Base-by-base conservation (phyloP, 257 asterid genomes). In the Scutellaria minor region DNA sequence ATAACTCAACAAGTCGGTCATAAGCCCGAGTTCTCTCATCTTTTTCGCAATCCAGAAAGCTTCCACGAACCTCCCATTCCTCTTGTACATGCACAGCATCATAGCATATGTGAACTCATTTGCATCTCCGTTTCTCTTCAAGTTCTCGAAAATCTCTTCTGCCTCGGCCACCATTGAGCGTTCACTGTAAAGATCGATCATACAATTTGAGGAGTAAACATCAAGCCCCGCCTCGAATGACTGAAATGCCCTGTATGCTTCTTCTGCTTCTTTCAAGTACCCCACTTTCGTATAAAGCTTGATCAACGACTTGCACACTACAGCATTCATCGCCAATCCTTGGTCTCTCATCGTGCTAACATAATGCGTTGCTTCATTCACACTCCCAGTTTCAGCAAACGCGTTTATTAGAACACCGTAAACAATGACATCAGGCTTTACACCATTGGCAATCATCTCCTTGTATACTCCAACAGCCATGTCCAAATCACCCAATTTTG, bases 1-100 rank as follows among this genome's bases (percentile, higher is more conserved):
- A 57, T 83, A 92, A 78, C 97, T 95, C 79, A 92, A 82, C 79
- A 95, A 62, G 20, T 92, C 91, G 13, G 78, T 88, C 98, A 94
- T 71, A 47, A 91, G 85, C 50, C 96, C 97, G 2, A 73, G 72
- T 64, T 85, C 92, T 72, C 89, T 89, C 99, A 95, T 95, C 83
- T 73, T 75, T 52, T 69, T 73, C 12, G 93, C 96, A 74, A 88
- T 84, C 75, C 75, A 67, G 77, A 77, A 75, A 2, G 96, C 99
- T 60, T 92, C 97, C 51, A 66, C 51, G 48, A 92, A 88, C 69
- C 84, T 83, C 24, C 95, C 90, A 48, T 87, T 92, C 85, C 89
- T 88, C 82, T 81, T 89, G 79, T 95, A 92, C 99, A 95, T 87
- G 62, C 97, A 88, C 74, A 95, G 18, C 98, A 90, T 95, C 99